phyloP scores from a whole-genome alignment of 225 moss, liverwort and hornwort genomes.

The Polytrichum formosum region DNA sequence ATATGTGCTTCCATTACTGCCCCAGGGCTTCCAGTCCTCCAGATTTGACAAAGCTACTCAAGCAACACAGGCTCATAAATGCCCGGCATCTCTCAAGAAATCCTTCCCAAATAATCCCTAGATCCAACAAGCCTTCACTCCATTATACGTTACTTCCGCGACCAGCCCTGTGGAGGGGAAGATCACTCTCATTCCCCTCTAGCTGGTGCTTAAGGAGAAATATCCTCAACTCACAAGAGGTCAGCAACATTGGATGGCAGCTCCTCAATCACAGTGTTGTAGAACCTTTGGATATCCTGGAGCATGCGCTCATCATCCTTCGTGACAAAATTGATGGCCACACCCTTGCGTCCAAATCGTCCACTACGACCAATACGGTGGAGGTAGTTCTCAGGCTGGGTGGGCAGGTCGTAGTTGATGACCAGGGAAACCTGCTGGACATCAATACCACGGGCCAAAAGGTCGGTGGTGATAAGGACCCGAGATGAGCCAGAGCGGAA shows the following conservation, averaged over 20 bases:
- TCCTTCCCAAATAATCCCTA: constrained; percentile 19
- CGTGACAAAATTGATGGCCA: constrained; percentile 81
- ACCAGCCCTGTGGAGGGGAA: constrained; percentile 11
- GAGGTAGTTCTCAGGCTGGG: constrained; percentile 78
- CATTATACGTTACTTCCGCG: constrained; percentile 25
- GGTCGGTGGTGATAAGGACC: constrained; percentile 69
- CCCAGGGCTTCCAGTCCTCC: constrained; percentile 7
- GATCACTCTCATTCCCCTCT: neutral
- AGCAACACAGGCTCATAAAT: constrained; percentile 6
- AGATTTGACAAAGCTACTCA: constrained; percentile 1
- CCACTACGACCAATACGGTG: constrained; percentile 75
- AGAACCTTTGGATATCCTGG: constrained; percentile 86
- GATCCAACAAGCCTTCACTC: constrained; percentile 16
- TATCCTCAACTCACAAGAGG: constrained; percentile 55
- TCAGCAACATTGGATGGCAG: constrained; percentile 73
- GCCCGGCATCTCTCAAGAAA: constrained; percentile 16
- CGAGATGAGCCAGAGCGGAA: constrained; percentile 75
- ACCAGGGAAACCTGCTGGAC: constrained; percentile 78
- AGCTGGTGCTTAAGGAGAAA: constrained; percentile 24
- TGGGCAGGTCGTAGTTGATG: constrained; percentile 77
- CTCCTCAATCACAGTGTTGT: constrained; percentile 76
- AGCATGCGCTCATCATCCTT: constrained; percentile 82
- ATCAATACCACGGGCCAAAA: constrained; percentile 76
- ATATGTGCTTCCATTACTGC: constrained; percentile 14
- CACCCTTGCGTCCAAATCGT: constrained; percentile 78